Evolutionary conservation across 345 rosid species (phyloP), one percentile per base, ranked within the genome.

Genomic region (Heritiera littoralis): DNA sequence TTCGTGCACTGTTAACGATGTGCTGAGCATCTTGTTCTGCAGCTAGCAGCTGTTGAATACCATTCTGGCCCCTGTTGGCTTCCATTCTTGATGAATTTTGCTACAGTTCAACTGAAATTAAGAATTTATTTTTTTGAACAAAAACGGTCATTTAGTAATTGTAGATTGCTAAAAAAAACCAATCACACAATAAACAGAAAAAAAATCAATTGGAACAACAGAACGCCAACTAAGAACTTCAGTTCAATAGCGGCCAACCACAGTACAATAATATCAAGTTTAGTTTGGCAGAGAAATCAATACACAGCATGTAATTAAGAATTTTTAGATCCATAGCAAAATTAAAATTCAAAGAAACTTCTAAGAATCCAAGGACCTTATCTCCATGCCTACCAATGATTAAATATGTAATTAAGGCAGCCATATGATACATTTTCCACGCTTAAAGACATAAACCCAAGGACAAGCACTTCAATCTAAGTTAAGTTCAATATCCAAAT

Each of bases 1-100:
- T 86, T 82, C 88, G 81, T 41, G 92, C 90, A 70, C 81, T 61
- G 70, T 81, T 83, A 78, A 89, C 92, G 74, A 88, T 88, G 68
- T 88, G 90, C 83, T 88, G 90, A 77, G 93, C 89, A 74, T 89
- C 91, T 82, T 91, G 80, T 70, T 91, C 91, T 0, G 91, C 66
- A 74, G 49, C 12, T 67, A 89, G 90, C 76, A 91, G 79, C 59
- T 71, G 86, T 56, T 89, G 92, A 77, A 91, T 91, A 82, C 94
- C 92, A 79, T 88, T 84, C 73, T 86, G 91, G 60, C 89, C 83
- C 76, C 90, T 80, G 76, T 45, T 78, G 81, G 86, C 71, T 75
- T 82, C 90, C 91, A 89, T 91, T 20, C 71, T 76, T 78, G 64
- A 73, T 74, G 76, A 35, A 67, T 71, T 48, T 63, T 20, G 51